Evolutionary conservation across 2,329 filamentous ascomycete genomes (phyloP), one percentile per base, ranked within the genome.

Genomic region (Fusarium penzigii): DNA sequence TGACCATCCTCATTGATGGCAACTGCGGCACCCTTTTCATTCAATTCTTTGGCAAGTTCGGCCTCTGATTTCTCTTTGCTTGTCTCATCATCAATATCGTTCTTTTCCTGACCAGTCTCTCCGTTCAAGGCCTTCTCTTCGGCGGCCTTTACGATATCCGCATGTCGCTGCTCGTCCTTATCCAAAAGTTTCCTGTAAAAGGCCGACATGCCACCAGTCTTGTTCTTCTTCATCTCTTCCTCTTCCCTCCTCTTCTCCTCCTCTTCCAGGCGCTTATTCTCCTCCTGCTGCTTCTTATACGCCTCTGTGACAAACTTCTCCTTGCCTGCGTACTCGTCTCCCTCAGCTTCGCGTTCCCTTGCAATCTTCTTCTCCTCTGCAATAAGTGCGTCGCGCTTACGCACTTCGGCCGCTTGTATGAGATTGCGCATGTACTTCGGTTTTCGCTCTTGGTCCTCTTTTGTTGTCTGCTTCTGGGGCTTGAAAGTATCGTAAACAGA

Each of bases 251-350:
- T 73, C 66, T 78, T 81, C 72, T 94, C 89, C 66, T 90, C 88
- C 58, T 85, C 87, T 65, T 92, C 88, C 9, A 89, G 66, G 49
- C 78, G 75, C 59, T 78, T 76, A 58, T 90, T 86, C 70, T 92
- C 90, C 67, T 88, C 88, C 65, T 92, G 89, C 67, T 93, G 89
- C 65, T 81, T 80, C 75, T 89, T 90, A 69, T 94, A 95, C 36
- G 89, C 89, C 52, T 85, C 87, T 0, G 90, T 94, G 34, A 94
- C 90, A 61, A 94, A 94, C 71, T 87, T 90, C 68, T 94, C 90
- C 74, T 92, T 94, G 63, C 87, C 90, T 0, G 82, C 87, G 64
- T 85, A 94, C 65, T 88, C 87, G 34, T 93, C 90, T 16, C 90
- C 90, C 68, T 94, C 90, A 1, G 84, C 86, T 64, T 89, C 89